A percentile compares a stretch with the other conserved stretches of the same genome.
phyloP scores from a whole-genome alignment of 2,329 filamentous ascomycete species.

The Cordyceps pruinosa region DNA sequence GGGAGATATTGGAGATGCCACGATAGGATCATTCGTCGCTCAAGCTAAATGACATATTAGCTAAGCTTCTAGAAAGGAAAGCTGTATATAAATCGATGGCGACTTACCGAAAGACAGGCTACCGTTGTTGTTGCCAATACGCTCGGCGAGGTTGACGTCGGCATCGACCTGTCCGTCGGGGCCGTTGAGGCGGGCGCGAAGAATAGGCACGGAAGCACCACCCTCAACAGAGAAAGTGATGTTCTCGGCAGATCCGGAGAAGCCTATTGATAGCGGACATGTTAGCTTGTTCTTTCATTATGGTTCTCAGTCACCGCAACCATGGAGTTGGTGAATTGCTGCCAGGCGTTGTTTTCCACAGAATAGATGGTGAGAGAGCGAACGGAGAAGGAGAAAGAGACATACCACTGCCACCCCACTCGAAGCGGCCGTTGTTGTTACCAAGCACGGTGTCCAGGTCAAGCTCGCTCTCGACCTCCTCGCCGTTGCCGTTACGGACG shows the following conservation, averaged over 20 bases:
- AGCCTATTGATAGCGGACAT: conserved; percentile 25
- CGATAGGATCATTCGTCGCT: not conserved
- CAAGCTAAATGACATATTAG: not conserved
- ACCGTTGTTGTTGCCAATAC: conserved; percentile 48
- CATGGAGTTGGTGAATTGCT: no score
- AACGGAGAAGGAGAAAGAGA: not conserved
- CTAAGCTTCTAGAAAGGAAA: not conserved
- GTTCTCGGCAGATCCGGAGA: conserved; percentile 38
- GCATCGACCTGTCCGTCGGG: conserved; percentile 34
- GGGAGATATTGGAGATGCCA: not conserved
- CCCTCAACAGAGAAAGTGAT: conserved; percentile 45
- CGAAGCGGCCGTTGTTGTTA: conserved; percentile 43
- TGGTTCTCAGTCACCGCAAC: no score
- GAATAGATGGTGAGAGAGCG: no score
- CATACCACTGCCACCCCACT: conserved; percentile 35
- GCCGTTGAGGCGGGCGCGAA: conserved; percentile 42
- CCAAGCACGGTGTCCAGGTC: conserved; percentile 45
- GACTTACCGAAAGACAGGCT: conserved; percentile 30
- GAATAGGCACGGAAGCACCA: conserved; percentile 41
- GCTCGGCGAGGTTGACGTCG: conserved; percentile 50
- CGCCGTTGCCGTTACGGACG: conserved; percentile 31
- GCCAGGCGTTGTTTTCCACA: no score
- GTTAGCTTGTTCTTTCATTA: not conserved
- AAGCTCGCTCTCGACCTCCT: conserved; percentile 32
- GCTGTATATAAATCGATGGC: not conserved